Base-by-base conservation (phyloP, 306 rosid species). In the Pterocarpus macrocarpus region DNA sequence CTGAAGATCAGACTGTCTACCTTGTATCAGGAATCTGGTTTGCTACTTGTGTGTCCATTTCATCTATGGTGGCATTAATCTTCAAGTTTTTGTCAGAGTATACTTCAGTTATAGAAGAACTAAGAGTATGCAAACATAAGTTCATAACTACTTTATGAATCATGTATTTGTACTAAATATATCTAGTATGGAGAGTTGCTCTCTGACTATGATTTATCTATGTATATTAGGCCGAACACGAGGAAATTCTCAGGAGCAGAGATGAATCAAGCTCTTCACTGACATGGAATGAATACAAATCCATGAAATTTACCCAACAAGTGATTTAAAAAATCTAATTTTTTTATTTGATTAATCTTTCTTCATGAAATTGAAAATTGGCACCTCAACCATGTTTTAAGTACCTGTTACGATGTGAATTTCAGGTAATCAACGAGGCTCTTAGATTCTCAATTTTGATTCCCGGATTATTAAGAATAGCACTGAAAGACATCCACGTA, bases 231-330 rank as follows among this genome's bases (percentile, higher is more conserved):
- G 83, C 33, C 1, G 80, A 83, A 58, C 83, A 83, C 17, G 65
- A 75, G 58, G 57, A 36, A 43, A 80, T 84, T 64, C 47, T 66
- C 7, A 80, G 56, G 13, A 62, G 17, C 0, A 69, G 61, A 32
- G 75, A 49, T 2, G 33, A 80, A 7, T 80, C 79, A 5, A 47
- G 78, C n/a, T 63, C 85, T 15, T 64, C 74, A 3, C 13, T 75
- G 0, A 84, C 80, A 13, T 84, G 87, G 85, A 78, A 80, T 13
- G 85, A 80, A 69, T 84, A 84, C 38, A 80, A 75, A 49, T 84
- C 85, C 39, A 69, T 70, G 85, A 69, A 76, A 13, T 84, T 75
- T 64, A 84, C 84, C 6, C 79, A 5, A 3, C 47, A 53, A 4
- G 76, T 83, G 13, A 16, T 7, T 45, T 58, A 0, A 56, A 30